A percentile compares a stretch with the other conserved stretches of the same genome.
These are phyloP conservation scores for Chlorella sp. DNA, from an alignment of 139 green algal genomes.

Conservation along the genomic window DNA sequence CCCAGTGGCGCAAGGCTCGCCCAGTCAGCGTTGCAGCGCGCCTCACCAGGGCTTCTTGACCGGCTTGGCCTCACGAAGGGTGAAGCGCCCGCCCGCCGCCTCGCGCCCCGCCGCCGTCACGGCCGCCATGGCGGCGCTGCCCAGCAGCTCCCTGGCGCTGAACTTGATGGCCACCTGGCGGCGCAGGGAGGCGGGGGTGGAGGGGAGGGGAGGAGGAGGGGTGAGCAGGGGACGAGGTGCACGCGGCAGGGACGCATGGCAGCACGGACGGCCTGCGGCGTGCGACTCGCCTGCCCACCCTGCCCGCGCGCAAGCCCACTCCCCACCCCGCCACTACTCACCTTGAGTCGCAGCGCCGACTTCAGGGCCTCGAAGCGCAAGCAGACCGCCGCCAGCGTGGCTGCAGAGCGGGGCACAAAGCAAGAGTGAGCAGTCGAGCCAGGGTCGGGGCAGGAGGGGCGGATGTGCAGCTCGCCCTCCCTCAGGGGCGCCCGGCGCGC, in stretches of 20 bases:
- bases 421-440: not conserved
- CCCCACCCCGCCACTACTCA: constrained; percentile 11
- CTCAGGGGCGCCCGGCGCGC: not conserved
- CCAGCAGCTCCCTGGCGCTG: not conserved
- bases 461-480: not conserved
- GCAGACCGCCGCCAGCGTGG: constrained; percentile 31
- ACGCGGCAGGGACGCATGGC: not conserved
- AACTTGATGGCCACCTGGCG: constrained; percentile 12
- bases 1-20: not conserved
- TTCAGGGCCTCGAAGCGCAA: constrained; percentile 36
- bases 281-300: not conserved
- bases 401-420: not conserved
- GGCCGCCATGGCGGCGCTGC: not conserved
- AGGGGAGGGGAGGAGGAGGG: not conserved
- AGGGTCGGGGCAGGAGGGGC: not conserved
- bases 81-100: not conserved
- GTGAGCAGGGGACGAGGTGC: not conserved
- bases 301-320: not conserved
- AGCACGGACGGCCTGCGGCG: not conserved
- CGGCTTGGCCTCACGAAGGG: constrained; percentile 17
- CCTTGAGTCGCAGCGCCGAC: constrained; percentile 8
- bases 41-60: not conserved
- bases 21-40: not conserved
- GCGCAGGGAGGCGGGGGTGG: not conserved
- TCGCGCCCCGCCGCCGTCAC: not conserved